Percentiles rank a stretch among this genome's conserved stretches.
These are phyloP conservation scores for Fusarium sp. DNA, from an alignment of 2,329 filamentous ascomycete species.

Conservation along the genomic window DNA sequence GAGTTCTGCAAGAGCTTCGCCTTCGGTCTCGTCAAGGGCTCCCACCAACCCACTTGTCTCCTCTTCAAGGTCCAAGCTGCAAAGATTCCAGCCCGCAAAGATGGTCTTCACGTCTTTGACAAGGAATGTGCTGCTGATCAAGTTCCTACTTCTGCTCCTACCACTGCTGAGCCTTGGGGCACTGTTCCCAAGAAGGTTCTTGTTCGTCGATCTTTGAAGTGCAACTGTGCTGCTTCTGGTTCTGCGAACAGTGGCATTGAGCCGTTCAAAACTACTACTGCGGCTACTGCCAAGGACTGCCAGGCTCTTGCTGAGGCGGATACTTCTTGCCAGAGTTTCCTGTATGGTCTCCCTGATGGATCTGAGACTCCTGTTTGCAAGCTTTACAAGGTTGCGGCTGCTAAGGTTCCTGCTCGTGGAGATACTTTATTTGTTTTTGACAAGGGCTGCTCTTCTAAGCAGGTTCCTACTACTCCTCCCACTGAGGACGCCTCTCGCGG, in stretches of 20 bases:
- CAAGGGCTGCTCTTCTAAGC: constrained; percentile 7
- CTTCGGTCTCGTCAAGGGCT: constrained; percentile 2
- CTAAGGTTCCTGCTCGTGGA: background rate
- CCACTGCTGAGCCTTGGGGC: constrained; percentile 7
- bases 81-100: constrained; percentile 1
- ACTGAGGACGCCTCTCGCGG: constrained; percentile 2
- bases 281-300: constrained; percentile 12
- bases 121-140: constrained; percentile 1
- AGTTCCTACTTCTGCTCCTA: constrained; percentile 9
- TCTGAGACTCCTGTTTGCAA: constrained; percentile 9
- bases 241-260: background rate
- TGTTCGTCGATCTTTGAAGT: constrained; percentile 2
- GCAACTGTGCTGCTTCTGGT: constrained; percentile 16
- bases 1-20: constrained; percentile 4
- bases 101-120: constrained; percentile 15
- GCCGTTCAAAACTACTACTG: constrained; percentile 4
- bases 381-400: constrained; percentile 17
- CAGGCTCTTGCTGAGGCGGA: constrained; percentile 9
- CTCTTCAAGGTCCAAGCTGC: background rate
- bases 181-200: background rate
- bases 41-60: constrained; percentile 1
- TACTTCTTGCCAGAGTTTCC: constrained; percentile 6
- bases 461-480: constrained; percentile 3
- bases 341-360: constrained; percentile 2
- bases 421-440: constrained; percentile 11